A percentile compares a stretch with the other conserved stretches of the same genome.
phyloP scores from a whole-genome alignment of 1,284 basidiomycete species.

The Cutaneotrichosporon dermatis region DNA sequence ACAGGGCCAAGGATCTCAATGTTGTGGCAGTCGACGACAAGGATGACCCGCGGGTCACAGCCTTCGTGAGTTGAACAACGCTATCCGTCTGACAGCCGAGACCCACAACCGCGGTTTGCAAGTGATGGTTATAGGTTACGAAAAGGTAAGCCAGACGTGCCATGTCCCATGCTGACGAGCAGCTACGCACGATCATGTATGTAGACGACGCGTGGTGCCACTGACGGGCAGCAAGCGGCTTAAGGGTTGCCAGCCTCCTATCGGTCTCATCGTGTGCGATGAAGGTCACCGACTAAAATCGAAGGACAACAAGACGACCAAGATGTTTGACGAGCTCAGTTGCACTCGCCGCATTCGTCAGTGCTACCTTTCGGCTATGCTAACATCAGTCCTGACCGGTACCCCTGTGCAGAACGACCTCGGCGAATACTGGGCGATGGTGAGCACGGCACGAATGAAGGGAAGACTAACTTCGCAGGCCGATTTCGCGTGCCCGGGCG shows the following conservation, averaged over 20 bases:
- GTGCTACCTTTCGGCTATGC: constrained; percentile 9
- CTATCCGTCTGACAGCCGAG: constrained; percentile 17
- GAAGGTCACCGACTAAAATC: constrained; percentile 96
- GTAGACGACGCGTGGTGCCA: constrained; percentile 18
- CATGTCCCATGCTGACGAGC: not conserved
- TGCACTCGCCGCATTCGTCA: constrained; percentile 63
- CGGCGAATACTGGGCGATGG: constrained; percentile 94
- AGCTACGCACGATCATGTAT: constrained; percentile 73
- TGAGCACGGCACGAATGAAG: constrained; percentile 33
- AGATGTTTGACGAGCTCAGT: constrained; percentile 75
- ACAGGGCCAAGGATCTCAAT: constrained; percentile 35
- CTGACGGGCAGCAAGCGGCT: constrained; percentile 41
- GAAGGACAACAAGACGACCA: constrained; percentile 78
- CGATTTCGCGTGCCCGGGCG: constrained; percentile 87
- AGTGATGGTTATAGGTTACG: constrained; percentile 93
- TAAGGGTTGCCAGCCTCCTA: constrained; percentile 59
- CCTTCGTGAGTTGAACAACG: constrained; percentile 65
- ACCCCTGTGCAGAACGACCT: constrained; percentile 98
- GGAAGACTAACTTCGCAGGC: constrained; percentile 53
- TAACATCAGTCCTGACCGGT: constrained; percentile 72
- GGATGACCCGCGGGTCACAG: constrained; percentile 63
- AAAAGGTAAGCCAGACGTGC: constrained; percentile 52
- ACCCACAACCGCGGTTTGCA: constrained; percentile 61
- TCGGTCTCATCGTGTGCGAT: constrained; percentile 92
- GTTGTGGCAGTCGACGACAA: constrained; percentile 72